Conservation (phyloP, 495 filamentous ascomycete genomes). For the Sphaerosporella brunnea region DNA sequence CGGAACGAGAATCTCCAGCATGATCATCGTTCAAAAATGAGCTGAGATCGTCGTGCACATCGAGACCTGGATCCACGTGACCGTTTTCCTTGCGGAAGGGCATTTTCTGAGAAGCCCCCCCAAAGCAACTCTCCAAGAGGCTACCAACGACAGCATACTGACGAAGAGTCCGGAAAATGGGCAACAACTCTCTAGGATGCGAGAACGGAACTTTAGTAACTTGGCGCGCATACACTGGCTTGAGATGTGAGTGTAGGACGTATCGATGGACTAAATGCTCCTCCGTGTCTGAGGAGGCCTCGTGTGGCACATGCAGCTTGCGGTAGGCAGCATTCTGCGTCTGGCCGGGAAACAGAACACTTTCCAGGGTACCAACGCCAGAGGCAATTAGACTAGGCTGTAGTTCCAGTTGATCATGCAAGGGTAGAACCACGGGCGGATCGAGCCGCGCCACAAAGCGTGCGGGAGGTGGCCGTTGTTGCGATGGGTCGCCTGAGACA, state of each 20-base stretch:
- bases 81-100: too few species aligned
- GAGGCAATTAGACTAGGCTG: background rate
- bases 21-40: background rate
- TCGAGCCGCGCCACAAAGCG: conserved; percentile 72
- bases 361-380: background rate
- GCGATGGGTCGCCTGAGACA: conserved; percentile 13
- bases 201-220: conserved; percentile 62
- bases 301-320: background rate
- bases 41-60: background rate
- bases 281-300: conserved; percentile 22
- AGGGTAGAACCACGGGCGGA: conserved; percentile 60
- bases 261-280: conserved; percentile 37
- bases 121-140: conserved; percentile 46
- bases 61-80: too few species aligned
- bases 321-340: background rate
- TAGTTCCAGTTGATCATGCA: background rate
- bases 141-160: conserved; percentile 56
- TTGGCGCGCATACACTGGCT: conserved; percentile 47
- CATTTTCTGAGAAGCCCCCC: too few species aligned
- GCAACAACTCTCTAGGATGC: conserved; percentile 68
- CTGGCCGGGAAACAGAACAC: background rate
- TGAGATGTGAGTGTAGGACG: conserved; percentile 42
- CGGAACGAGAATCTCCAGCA: background rate
- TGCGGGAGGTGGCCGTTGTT: conserved; percentile 38
- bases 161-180: conserved; percentile 54